Percentiles rank a stretch among this genome's conserved stretches.
phyloP scores from a whole-genome alignment of 108 stramenopile genomes.

The Nitzschia sp. region DNA sequence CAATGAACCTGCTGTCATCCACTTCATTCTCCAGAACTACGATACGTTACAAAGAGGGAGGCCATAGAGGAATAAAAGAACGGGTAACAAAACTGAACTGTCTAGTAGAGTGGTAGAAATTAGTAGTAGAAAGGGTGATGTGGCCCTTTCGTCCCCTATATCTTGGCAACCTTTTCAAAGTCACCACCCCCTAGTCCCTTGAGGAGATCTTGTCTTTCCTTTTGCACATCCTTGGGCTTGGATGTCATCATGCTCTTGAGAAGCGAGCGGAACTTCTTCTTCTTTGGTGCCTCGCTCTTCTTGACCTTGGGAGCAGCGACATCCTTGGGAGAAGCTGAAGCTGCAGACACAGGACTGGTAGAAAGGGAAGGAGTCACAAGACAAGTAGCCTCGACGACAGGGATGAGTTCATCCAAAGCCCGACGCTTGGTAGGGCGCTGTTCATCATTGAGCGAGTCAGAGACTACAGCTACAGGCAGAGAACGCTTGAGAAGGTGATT shows the following conservation, averaged over 20 bases:
- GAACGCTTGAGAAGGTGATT: too few relatives aligned
- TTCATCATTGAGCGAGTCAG: too few relatives aligned
- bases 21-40: too few relatives aligned
- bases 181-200: constrained; percentile 14
- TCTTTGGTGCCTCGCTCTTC: background rate
- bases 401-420: background rate
- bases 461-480: too few relatives aligned
- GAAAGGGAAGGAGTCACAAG: background rate
- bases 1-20: too few relatives aligned
- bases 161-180: constrained; percentile 19
- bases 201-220: constrained; percentile 8
- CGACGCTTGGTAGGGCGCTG: background rate
- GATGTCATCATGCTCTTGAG: constrained; percentile 13
- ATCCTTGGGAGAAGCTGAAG: background rate
- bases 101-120: background rate
- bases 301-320: background rate
- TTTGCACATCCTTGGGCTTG: constrained; percentile 5
- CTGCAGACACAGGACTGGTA: background rate
- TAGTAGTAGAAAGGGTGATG: background rate
- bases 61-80: too few relatives aligned
- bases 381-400: background rate
- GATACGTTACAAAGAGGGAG: too few relatives aligned
- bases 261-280: constrained; percentile 12
- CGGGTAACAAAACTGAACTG: too few relatives aligned
- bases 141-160: constrained; percentile 1